Base-by-base conservation (phyloP, 2,329 filamentous ascomycete genomes). In the Ilyonectria sp. region DNA sequence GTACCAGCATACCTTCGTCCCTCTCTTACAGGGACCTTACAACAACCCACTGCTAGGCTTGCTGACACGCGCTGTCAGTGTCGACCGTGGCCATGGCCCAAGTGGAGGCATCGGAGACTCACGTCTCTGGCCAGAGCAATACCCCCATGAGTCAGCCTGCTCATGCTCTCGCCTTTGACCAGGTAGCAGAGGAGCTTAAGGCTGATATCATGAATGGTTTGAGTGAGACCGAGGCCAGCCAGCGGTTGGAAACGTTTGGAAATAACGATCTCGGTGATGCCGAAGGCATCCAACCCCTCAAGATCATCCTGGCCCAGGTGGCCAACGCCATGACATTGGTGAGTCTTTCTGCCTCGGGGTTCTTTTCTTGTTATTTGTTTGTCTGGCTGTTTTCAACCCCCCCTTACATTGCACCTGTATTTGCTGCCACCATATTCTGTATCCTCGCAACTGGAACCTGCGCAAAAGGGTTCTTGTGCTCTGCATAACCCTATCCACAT, bases 251-350 rank as follows among this genome's bases (percentile, higher is more conserved):
- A 33, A 79, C 86, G 65, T 87, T 85, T 80, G 90, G 90, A n/a
- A 78, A 81, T 23, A 92, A 92, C 74, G 85, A 90, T 68, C 82
- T 92, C 2, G 86, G 77, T 5, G 76, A 81, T 37, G 75, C 77
- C 40, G 78, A 81, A 57, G 77, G 86, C 11, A 87, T 92, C 52
- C 86, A 82, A 81, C 77, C 86, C 82, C 62, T 85, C 50, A 90
- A 90, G 75, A 89, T 91, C 40, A 78, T 91, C 10, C 80, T 92
- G 52, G 84, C 87, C 29, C 91, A 93, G 77, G 82, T 93, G 61
- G 90, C 90, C 59, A 93, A 93, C 76, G 90, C 90, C 10, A 89
- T 93, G 89, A 92, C 89, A 68, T 77, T 93, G 78, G 91, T 91
- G 71, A 74, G 79, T 72, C 29, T 49, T 58, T 40, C 15, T 43